phyloP scores from a whole-genome alignment of 2,329 filamentous ascomycete genomes.

The Gaeumannomyces sp. region DNA sequence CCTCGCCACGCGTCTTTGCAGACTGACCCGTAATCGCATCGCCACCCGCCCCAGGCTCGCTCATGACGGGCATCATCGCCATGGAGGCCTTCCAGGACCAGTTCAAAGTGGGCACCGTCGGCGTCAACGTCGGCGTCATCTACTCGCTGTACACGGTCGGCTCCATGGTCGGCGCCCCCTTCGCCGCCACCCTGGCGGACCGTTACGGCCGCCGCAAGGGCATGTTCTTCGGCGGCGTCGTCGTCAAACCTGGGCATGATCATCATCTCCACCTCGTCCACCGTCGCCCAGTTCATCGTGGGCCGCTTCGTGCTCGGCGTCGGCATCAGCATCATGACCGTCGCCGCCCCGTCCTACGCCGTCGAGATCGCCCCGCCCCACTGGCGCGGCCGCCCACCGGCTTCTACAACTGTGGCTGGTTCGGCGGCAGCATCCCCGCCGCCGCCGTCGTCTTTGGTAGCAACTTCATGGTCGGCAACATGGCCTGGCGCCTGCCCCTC shows the following conservation, averaged over 20 bases:
- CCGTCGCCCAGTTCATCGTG: constrained; percentile 35
- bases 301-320: constrained; percentile 41
- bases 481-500: constrained; percentile 43
- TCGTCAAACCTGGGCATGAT: constrained; percentile 40
- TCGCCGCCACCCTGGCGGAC: constrained; percentile 47
- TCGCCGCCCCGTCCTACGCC: constrained; percentile 41
- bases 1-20: not conserved
- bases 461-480: constrained; percentile 37
- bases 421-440: constrained; percentile 44
- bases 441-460: constrained; percentile 42
- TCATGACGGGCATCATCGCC: constrained; percentile 38
- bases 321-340: constrained; percentile 41
- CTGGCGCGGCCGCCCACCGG: constrained; percentile 42
- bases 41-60: constrained; percentile 22
- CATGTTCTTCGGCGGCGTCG: constrained; percentile 37
- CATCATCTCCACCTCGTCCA: constrained; percentile 32
- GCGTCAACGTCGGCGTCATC: constrained; percentile 33
- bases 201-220: constrained; percentile 35
- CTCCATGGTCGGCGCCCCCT: constrained; percentile 89
- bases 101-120: constrained; percentile 33
- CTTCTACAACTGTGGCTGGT: constrained; percentile 49
- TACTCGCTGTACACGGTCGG: constrained; percentile 53
- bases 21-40: constrained; percentile 2
- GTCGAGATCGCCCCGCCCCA: constrained; percentile 43
- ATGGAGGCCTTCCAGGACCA: constrained; percentile 36